These are phyloP conservation scores for Aureoboletus auriporus DNA, from an alignment of 768 basidiomycete genomes.

Conservation along the genomic window DNA sequence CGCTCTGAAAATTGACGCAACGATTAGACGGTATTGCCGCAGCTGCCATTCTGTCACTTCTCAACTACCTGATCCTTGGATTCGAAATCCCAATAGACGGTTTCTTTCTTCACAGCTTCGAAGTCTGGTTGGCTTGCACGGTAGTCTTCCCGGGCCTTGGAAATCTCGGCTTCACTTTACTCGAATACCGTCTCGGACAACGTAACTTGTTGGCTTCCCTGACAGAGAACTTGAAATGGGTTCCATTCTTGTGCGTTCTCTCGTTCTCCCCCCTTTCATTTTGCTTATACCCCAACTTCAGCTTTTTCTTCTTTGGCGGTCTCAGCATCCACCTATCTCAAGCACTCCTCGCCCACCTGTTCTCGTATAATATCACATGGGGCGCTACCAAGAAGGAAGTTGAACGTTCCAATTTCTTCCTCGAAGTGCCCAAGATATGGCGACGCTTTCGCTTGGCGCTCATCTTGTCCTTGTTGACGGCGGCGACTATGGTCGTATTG, in stretches of 20 bases:
- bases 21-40: conserved; percentile 55
- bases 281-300: background rate
- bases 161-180: conserved; percentile 66
- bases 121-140: conserved; percentile 75
- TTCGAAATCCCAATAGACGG: conserved; percentile 66
- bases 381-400: conserved; percentile 75
- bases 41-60: conserved; percentile 57
- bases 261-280: too few species aligned
- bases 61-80: conserved; percentile 78
- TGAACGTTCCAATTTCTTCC: conserved; percentile 87
- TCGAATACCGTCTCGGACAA: conserved; percentile 70
- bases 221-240: conserved; percentile 26
- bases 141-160: conserved; percentile 75
- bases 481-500: conserved; percentile 56
- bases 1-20: background rate
- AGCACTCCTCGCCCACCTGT: conserved; percentile 52
- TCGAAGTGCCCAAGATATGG: conserved; percentile 81
- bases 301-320: conserved; percentile 54
- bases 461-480: conserved; percentile 44
- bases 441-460: conserved; percentile 71
- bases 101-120: conserved; percentile 75
- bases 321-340: conserved; percentile 49
- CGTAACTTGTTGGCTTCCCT: conserved; percentile 19
- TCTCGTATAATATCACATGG: conserved; percentile 60
- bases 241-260: conserved; percentile 35